Evolutionary conservation across 1,284 basidiomycete species (phyloP).

Genomic region (Apiotrichum brassicae): DNA sequence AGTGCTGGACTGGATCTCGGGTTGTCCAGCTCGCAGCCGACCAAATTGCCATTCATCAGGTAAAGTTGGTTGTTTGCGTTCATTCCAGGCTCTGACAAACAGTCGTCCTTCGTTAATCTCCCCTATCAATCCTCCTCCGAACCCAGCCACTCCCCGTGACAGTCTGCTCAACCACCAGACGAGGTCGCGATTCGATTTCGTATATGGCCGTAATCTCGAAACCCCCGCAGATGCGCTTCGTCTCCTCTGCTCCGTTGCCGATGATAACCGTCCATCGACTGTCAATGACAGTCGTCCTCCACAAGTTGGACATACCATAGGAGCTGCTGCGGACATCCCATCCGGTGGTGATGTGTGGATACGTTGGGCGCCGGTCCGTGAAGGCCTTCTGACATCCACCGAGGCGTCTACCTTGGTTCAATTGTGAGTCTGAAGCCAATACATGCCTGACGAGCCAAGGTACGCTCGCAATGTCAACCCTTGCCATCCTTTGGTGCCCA

Average conservation of each 20-base stretch:
- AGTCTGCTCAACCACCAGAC: background rate
- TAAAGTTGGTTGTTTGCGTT: too few relatives aligned
- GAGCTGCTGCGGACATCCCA: background rate
- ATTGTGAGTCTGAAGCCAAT: conserved; percentile 13
- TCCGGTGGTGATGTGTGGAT: conserved; percentile 13
- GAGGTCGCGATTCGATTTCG: conserved; percentile 8
- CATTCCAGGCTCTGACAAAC: too few relatives aligned
- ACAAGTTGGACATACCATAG: background rate
- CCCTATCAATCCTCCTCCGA: too few relatives aligned
- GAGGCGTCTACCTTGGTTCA: conserved; percentile 13
- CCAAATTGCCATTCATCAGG: too few relatives aligned
- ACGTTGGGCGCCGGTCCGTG: conserved; percentile 20
- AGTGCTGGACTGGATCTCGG: background rate
- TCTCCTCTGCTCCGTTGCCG: conserved; percentile 17
- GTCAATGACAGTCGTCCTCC: background rate
- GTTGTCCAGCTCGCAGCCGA: too few relatives aligned
- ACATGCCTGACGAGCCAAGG: conserved; percentile 5
- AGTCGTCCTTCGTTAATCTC: too few relatives aligned
- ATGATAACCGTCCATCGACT: conserved; percentile 2
- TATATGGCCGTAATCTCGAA: conserved; percentile 17
- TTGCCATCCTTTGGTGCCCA: conserved; percentile 15
- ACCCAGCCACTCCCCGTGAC: background rate
- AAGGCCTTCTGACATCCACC: conserved; percentile 18
- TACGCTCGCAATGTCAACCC: conserved; percentile 16
- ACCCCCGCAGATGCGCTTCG: conserved; percentile 22